Percentiles rank a stretch among this genome's conserved stretches.
phyloP scores from a whole-genome alignment of 768 basidiomycete genomes.

The Grammothele lineata region DNA sequence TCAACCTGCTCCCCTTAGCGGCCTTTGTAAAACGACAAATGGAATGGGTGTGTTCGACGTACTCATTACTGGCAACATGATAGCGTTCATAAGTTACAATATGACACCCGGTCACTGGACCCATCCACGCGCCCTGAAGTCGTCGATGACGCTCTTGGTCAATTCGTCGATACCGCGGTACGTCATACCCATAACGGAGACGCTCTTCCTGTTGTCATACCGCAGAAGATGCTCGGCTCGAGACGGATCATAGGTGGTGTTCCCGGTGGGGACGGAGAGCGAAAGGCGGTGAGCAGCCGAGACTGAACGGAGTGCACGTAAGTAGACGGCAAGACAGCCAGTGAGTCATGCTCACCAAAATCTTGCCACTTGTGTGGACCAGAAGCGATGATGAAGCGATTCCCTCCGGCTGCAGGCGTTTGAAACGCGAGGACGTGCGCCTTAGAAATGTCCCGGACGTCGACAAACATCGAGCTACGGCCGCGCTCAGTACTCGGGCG shows the following conservation, averaged over 20 bases:
- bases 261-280: constrained; percentile 12
- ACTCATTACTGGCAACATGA: too few relatives aligned
- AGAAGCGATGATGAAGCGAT: constrained; percentile 34
- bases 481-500: background rate
- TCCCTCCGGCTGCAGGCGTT: constrained; percentile 30
- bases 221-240: background rate
- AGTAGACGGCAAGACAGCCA: background rate
- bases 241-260: constrained; percentile 2
- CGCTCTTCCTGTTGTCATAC: background rate
- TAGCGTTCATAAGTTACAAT: too few relatives aligned
- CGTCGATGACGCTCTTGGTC: constrained; percentile 16
- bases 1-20: too few relatives aligned
- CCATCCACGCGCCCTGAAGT: constrained; percentile 23
- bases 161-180: constrained; percentile 16
- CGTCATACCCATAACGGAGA: constrained; percentile 19
- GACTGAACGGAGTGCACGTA: constrained; percentile 4
- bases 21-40: too few relatives aligned
- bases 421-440: constrained; percentile 28
- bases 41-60: too few relatives aligned
- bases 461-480: constrained; percentile 23
- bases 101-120: background rate
- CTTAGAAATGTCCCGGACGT: constrained; percentile 33
- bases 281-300: constrained; percentile 8
- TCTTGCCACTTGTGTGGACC: constrained; percentile 21
- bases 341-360: constrained; percentile 8